Conservation (phyloP, 1,139 yeast species). For the Nakaseomyces uthaithaninus region DNA sequence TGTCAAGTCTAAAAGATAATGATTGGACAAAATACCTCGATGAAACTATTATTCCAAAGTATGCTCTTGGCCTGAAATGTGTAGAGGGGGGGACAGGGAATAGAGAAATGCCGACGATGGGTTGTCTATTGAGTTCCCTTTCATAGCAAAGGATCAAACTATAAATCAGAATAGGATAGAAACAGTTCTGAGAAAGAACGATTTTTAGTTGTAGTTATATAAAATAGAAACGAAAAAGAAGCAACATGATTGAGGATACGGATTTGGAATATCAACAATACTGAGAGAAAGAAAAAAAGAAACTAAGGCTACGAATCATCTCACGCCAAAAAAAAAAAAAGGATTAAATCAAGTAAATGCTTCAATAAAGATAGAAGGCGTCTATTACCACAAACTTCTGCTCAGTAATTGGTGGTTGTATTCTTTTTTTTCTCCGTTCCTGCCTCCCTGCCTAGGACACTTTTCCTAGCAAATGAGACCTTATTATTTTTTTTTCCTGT, state of each 20-base stretch:
- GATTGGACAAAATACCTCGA: background rate
- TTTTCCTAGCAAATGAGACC: too few relatives aligned
- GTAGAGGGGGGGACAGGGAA: background rate
- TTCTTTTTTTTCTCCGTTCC: too few relatives aligned
- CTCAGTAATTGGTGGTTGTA: background rate
- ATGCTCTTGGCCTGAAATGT: conserved; percentile 1
- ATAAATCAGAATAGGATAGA: background rate
- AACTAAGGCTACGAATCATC: conserved; percentile 2
- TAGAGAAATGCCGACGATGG: conserved; percentile 3
- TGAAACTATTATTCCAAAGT: background rate
- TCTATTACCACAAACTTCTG: too few relatives aligned
- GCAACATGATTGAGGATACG: conserved; percentile 3
- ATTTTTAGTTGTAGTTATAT: conserved; percentile 1
- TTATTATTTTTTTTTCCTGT: too few relatives aligned
- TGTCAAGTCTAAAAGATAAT: too few relatives aligned
- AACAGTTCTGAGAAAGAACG: background rate
- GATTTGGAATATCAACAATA: conserved; percentile 1
- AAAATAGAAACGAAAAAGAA: background rate
- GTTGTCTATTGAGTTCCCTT: background rate
- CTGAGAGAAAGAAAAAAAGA: background rate
- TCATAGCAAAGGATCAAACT: background rate
- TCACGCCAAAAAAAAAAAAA: conserved; percentile 2
- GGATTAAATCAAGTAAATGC: background rate
- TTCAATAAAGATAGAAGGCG: background rate
- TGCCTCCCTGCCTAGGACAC: too few relatives aligned